Percentiles rank a stretch among this genome's conserved stretches.
Evolutionary conservation across 2,329 filamentous ascomycete species (phyloP).

Genomic region (Arthrobotrys sphaeroides): DNA sequence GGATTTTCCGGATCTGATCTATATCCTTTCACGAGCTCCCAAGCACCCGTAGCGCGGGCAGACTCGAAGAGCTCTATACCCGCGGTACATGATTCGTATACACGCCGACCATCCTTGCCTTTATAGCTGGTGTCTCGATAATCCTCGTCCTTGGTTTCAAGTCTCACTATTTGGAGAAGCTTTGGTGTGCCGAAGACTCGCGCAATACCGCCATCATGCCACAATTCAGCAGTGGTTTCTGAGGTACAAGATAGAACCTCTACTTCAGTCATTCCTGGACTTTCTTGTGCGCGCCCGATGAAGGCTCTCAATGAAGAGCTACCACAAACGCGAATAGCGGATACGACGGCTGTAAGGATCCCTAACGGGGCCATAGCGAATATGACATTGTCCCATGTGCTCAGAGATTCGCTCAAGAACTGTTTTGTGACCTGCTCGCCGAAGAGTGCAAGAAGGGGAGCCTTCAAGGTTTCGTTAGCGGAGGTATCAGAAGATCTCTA

Average conservation of each 20-base stretch:
- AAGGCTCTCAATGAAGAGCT: constrained; percentile 18
- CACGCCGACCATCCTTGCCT: too few relatives aligned
- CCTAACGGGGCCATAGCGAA: constrained; percentile 64
- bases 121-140: too few relatives aligned
- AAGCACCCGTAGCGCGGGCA: background rate
- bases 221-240: background rate
- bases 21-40: background rate
- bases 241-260: background rate
- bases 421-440: constrained; percentile 62
- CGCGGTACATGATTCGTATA: too few relatives aligned
- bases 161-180: background rate
- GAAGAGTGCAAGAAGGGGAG: constrained; percentile 60
- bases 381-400: constrained; percentile 62
- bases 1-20: too few relatives aligned
- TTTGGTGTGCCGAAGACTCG: background rate
- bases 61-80: too few relatives aligned
- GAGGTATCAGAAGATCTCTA: background rate
- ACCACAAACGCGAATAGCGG: constrained; percentile 57
- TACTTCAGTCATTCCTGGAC: background rate
- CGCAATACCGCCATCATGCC: background rate
- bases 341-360: constrained; percentile 61
- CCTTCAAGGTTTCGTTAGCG: constrained; percentile 5
- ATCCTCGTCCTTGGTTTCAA: too few relatives aligned
- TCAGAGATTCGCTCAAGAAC: constrained; percentile 60
- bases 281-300: constrained; percentile 11